These are phyloP conservation scores for Beauveria medogensis DNA, from an alignment of 2,329 filamentous ascomycete species.

Conservation along the genomic window DNA sequence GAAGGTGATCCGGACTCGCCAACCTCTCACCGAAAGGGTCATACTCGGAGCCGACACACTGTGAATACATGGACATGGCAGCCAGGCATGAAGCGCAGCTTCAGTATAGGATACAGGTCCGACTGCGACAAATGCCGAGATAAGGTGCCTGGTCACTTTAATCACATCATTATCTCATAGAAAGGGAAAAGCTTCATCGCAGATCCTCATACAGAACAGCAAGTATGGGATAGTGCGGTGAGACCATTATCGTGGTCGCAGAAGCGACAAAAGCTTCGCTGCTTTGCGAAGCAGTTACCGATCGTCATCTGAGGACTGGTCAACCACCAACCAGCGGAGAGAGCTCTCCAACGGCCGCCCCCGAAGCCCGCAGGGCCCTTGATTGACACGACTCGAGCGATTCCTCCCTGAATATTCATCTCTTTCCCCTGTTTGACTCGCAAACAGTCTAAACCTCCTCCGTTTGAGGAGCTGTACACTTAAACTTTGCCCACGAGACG, in stretches of 20 bases:
- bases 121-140: constrained; percentile 72
- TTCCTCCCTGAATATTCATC: neutral
- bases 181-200: constrained; percentile 20
- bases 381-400: neutral
- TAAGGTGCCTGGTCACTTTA: constrained; percentile 72
- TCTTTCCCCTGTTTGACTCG: neutral
- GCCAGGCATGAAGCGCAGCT: constrained; percentile 58
- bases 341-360: neutral
- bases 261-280: constrained; percentile 13
- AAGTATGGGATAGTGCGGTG: constrained; percentile 19
- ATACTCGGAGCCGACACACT: constrained; percentile 51
- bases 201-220: constrained; percentile 14
- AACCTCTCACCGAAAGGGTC: constrained; percentile 44
- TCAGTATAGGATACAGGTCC: constrained; percentile 70
- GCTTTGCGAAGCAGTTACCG: neutral
- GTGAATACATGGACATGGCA: constrained; percentile 53
- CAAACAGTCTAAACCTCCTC: neutral
- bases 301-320: neutral
- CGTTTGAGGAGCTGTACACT: constrained; percentile 3
- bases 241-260: constrained; percentile 18
- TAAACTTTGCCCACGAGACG: neutral
- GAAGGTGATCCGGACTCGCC: constrained; percentile 31
- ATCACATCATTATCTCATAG: constrained; percentile 65
- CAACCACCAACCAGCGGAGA: neutral
- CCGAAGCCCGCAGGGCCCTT: too few relatives aligned